Evolutionary conservation across 371 early-diverging fungal species (phyloP), one percentile per base, ranked within the genome.

Genomic region (Mucor racemosus): DNA sequence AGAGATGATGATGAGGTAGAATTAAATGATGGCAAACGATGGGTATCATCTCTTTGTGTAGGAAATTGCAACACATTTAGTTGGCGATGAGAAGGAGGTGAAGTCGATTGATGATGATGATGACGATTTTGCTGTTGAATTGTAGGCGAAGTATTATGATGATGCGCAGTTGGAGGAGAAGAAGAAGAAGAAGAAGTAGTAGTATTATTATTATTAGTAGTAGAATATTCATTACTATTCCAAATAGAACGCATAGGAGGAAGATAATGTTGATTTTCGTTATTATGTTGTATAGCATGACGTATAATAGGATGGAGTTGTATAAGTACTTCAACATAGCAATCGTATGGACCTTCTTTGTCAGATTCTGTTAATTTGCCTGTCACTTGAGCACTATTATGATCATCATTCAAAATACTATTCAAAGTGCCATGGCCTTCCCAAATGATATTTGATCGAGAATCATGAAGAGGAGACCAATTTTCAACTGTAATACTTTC

Each of bases 341-440:
- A 74, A 19, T 65, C 65, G 26, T 76, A 72, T 14, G 17, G 13
- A 21, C 44, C 46, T 8, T 48, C 31, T 31, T 46, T 35, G 44
- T 58, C 40, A 26, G 62, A 35, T 50, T 55, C 31, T 35, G 56
- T 33, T 26, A 73, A 35, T 48, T 73, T 73, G 4, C 69, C 69
- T 50, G 74, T 73, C n/a, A 66, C 66, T 50, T 64, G 61, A 17
- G 66, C 44, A 21, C 34, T n/a, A 19, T 55, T 71, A n/a, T 35
- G 38, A 54, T 71, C 60, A 48, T 66, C 60, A 13, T 60, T 66
- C 31, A 77, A 50, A n/a, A 77, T 72, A 38, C 39, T 62, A 8
- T 75, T 70, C 34, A 75, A 40, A 8, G 67, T 19, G 4, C 77
- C 77, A 66, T 77, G 77, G 8, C 77, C 77, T 44, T 77, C 77